Base-by-base conservation (phyloP, 306 rosid species). In the Calophaca sinica region DNA sequence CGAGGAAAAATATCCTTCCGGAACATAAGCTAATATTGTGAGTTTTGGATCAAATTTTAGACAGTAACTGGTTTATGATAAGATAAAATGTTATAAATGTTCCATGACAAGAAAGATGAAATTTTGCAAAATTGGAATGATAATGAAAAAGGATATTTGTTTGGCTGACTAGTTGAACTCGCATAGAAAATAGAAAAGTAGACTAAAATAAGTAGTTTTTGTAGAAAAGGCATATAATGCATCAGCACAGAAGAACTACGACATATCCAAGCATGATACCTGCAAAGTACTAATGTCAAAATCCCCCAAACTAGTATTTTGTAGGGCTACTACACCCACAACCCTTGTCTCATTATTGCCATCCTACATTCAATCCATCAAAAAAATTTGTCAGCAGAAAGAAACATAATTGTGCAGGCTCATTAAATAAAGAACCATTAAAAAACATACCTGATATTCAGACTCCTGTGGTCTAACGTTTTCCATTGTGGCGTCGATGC, bases 271-370 rank as follows among this genome's bases (percentile, higher is more conserved):
- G 67, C 48, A 72, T 64, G 70, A 76, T 80, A 94, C 98, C 97
- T 94, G 98, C 83, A 94, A 82, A 49, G 97, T 91, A 74, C 83
- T 87, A 76, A 81, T 80, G 74, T 94, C 97, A 70, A 94, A 62
- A 3, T 78, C 90, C 49, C 72, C 97, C 53, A 87, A 59, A 50
- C 86, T 79, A 79, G 82, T 89, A 77, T 87, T 88, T 33, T 71
- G 86, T 35, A 84, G 91, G 49, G 90, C 84, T 38, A 87, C 67
- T 33, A 87, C 67, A 83, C 73, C 90, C 31, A 54, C 77, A 54
- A 52, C 83, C 81, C 87, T 87, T 20, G 85, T 52, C 55, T 87
- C 89, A 72, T 66, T 80, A 77, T 78, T 85, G 35, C 68, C 91
- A 79, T 80, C 91, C 98, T 94, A 84, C 74, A 79, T 69, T 70